Evolutionary conservation across 495 filamentous ascomycete genomes (phyloP).

Genomic region (Neurospora sp.): DNA sequence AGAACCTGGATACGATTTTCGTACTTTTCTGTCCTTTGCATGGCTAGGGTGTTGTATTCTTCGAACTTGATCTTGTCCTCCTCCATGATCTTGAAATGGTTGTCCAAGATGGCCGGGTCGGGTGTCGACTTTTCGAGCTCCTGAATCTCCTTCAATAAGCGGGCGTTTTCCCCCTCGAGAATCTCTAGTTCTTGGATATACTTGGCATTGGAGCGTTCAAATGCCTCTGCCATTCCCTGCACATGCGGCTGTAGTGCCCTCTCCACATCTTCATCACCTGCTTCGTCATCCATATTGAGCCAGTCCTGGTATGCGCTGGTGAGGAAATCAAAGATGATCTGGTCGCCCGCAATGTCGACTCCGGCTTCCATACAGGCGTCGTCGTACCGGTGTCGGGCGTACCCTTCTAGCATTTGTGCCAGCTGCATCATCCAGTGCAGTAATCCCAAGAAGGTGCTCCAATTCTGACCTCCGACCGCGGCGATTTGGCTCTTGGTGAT

Average conservation of each 20-base stretch:
- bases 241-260: constrained; percentile 68
- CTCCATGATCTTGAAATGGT: constrained; percentile 77
- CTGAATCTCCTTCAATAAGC: constrained; percentile 72
- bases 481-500: constrained; percentile 93
- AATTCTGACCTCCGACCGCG: constrained; percentile 91
- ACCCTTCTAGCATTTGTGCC: constrained; percentile 80
- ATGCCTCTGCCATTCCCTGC: constrained; percentile 82
- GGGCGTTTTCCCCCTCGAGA: constrained; percentile 72
- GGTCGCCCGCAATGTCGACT: constrained; percentile 75
- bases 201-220: constrained; percentile 68
- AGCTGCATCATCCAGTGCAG: constrained; percentile 99
- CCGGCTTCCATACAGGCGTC: constrained; percentile 77
- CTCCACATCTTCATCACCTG: constrained; percentile 70
- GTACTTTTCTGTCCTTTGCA: constrained; percentile 74
- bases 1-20: constrained; percentile 64
- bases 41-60: constrained; percentile 72
- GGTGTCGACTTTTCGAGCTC: constrained; percentile 76
- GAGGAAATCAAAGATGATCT: constrained; percentile 88
- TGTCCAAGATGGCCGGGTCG: constrained; percentile 71
- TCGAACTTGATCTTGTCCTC: constrained; percentile 88
- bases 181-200: constrained; percentile 72
- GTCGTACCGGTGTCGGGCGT: constrained; percentile 64
- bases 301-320: constrained; percentile 85
- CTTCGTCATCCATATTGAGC: constrained; percentile 79
- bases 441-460: constrained; percentile 85